These are phyloP conservation scores for Penstemon davidsonii DNA, from an alignment of 257 asterid genomes.

Conservation along the genomic window DNA sequence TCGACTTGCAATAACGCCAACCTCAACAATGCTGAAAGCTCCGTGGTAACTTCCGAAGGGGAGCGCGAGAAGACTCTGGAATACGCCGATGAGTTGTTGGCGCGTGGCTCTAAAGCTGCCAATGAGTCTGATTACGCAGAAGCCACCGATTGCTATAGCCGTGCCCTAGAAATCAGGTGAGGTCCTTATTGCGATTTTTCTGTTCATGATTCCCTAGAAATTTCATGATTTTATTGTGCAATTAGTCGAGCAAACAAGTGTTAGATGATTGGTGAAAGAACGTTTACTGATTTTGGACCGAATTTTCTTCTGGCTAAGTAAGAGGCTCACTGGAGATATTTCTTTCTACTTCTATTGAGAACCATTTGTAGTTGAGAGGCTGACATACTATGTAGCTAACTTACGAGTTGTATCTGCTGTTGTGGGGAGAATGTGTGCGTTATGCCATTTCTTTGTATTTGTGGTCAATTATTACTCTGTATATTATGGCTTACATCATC, in stretches of 20 bases:
- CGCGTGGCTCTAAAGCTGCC: conserved; percentile 61
- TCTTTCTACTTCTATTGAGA: no score
- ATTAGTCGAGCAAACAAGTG: not conserved
- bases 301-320: not conserved
- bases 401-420: not conserved
- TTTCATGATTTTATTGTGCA: not conserved
- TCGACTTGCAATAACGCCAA: conserved; percentile 63
- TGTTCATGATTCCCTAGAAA: not conserved
- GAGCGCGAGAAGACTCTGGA: conserved; percentile 57
- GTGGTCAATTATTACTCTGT: no score
- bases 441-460: no score
- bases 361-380: not conserved
- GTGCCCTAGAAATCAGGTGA: conserved; percentile 94
- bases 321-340: no score
- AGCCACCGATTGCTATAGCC: conserved; percentile 90
- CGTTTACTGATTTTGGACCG: not conserved
- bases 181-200: not conserved
- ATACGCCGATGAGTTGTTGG: conserved; percentile 63
- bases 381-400: not conserved
- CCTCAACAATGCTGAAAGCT: conserved; percentile 41
- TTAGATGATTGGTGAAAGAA: not conserved
- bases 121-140: conserved; percentile 67
- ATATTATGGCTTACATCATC: no score
- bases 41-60: conserved; percentile 38
- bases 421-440: not conserved